These are phyloP conservation scores for Debaryomyces singareniensis DNA, from an alignment of 1,139 yeast genomes.

Conservation along the genomic window DNA sequence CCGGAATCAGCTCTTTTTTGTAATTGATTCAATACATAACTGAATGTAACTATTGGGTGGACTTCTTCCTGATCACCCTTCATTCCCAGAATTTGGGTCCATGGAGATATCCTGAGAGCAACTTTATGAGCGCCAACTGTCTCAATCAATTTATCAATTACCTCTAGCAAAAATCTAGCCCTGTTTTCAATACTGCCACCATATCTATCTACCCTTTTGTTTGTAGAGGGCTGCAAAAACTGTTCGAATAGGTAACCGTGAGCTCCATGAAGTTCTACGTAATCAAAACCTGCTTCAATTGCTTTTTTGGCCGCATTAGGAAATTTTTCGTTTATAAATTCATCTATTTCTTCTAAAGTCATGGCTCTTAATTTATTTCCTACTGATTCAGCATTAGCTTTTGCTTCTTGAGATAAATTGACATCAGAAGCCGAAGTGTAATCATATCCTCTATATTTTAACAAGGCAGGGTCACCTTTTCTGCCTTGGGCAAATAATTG, in stretches of 20 bases:
- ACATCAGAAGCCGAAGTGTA: no score
- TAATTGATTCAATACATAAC: constrained; percentile 28
- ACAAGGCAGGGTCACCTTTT: constrained; percentile 3
- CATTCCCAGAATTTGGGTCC: constrained; percentile 36
- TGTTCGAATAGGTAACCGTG: constrained; percentile 35
- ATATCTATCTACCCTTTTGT: constrained; percentile 44
- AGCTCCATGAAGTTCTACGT: constrained; percentile 41
- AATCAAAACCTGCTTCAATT: constrained; percentile 34
- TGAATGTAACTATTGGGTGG: constrained; percentile 29
- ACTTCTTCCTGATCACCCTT: constrained; percentile 27
- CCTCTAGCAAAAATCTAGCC: constrained; percentile 49
- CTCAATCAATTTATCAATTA: constrained; percentile 37
- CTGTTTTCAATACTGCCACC: constrained; percentile 62
- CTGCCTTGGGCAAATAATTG: constrained; percentile 49
- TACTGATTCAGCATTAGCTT: background rate
- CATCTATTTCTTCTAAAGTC: constrained; percentile 29
- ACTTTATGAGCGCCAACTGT: constrained; percentile 45
- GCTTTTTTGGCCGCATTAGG: constrained; percentile 36
- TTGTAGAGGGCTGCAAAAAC: constrained; percentile 28
- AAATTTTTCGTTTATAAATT: constrained; percentile 21
- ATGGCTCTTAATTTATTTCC: constrained; percentile 15
- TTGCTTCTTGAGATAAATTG: background rate
- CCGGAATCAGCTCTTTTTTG: constrained; percentile 35
- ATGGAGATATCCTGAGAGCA: constrained; percentile 61
- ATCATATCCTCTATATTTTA: background rate